Base-by-base conservation (phyloP, 2,329 filamentous ascomycete species). In the Fusarium brevicatenulatum region DNA sequence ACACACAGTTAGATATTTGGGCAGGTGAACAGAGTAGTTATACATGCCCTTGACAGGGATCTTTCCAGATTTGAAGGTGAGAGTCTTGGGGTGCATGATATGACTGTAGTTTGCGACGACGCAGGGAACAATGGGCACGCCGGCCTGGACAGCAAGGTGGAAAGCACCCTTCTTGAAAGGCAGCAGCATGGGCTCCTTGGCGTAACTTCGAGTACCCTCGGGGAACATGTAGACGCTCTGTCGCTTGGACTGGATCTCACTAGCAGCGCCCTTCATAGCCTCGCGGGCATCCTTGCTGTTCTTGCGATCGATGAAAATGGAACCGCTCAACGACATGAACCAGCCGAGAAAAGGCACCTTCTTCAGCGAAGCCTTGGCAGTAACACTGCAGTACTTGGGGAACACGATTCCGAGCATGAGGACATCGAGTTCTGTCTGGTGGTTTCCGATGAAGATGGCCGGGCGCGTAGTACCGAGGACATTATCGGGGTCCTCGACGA, bases 101-200 rank as follows among this genome's bases (percentile, higher is more conserved):
- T 94, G 89, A 76, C 91, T 91, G 82, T 95, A 95, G 83, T 95
- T 95, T 80, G 93, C 92, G 36, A 90, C 89, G 52, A 95, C 92
- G 40, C 97, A 88, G 0, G 96, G 96, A 7, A 99, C 92, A 77
- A 99, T 93, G 32, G 95, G 95, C 10, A 98, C 96, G 74, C 94
- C 93, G 5, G 95, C 95, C 86, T 98, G 93, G 25, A 99, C 90
- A 50, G 96, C 96, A 39, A 99, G 88, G 82, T 99, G 95, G 83
- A 99, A 99, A 52, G 95, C 96, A 67, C 96, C 96, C 86, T 99
- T 99, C 85, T 99, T 99, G 88, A 98, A 99, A n/a, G 95, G 93
- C 61, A 98, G 86, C 77, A 99, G 84, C 66, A 88, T 89, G 4
- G 96, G 93, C 61, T 95, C 91, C 77, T 92, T 90, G 64, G 93